Conservation (phyloP, 352 stramenopile genomes). For the Thraustotheca clavata region DNA sequence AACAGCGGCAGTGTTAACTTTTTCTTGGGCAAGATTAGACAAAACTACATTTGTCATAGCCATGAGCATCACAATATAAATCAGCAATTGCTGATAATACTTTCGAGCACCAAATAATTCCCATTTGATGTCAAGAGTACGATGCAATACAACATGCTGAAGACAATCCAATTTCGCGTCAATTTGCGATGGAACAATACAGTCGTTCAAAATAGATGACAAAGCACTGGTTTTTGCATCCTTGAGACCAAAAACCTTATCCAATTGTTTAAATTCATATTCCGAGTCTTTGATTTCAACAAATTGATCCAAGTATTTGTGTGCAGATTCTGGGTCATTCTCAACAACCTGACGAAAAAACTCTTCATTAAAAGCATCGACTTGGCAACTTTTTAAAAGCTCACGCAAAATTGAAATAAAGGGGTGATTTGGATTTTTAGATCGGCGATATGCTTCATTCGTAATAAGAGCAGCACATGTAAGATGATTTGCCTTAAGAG, state of each 20-base stretch:
- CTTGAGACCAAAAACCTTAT: background rate
- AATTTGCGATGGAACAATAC: background rate
- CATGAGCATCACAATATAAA: background rate
- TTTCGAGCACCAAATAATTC: constrained; percentile 1
- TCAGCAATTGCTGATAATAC: constrained; percentile 3
- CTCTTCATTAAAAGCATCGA: background rate
- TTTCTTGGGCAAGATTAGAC: too few relatives aligned
- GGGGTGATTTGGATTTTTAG: background rate
- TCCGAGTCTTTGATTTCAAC: background rate
- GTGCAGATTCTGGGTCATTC: background rate
- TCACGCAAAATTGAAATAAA: background rate
- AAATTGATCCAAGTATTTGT: background rate
- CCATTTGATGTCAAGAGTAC: constrained; percentile 6
- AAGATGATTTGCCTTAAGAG: background rate
- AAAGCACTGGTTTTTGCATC: background rate
- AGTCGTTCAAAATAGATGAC: constrained; percentile 6
- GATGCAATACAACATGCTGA: constrained; percentile 6
- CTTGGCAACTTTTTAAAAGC: background rate
- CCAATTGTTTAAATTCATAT: constrained; percentile 1
- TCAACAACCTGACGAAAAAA: background rate
- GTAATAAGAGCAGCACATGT: background rate
- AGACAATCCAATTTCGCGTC: constrained; percentile 4
- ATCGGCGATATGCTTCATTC: background rate
- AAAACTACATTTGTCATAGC: background rate
- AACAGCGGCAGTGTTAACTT: too few relatives aligned